Evolutionary conservation across 2,329 filamentous ascomycete species (phyloP).

Genomic region (Penicillium sp.): DNA sequence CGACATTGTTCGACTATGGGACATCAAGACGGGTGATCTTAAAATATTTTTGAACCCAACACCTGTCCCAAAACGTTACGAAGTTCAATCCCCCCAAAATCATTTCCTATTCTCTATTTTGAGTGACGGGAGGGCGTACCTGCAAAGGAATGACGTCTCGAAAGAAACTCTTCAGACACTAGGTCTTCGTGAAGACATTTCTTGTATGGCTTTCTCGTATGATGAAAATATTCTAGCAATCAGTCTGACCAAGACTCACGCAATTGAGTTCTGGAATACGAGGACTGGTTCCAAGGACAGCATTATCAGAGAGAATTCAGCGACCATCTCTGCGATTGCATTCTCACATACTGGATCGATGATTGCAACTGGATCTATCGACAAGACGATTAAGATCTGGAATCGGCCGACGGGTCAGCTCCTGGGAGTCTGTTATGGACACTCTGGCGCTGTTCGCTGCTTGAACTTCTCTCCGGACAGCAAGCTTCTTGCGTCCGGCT

Average conservation of each 20-base stretch:
- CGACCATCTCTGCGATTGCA: constrained; percentile 5
- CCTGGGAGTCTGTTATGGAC: background rate
- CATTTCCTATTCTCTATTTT: background rate
- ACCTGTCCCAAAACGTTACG: background rate
- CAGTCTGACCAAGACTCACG: background rate
- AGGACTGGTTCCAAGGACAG: background rate
- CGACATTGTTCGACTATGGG: background rate
- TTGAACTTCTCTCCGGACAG: constrained; percentile 7
- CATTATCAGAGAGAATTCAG: constrained; percentile 17
- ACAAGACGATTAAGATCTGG: constrained; percentile 3
- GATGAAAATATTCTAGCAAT: constrained; percentile 9
- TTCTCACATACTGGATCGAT: constrained; percentile 1
- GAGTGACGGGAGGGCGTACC: background rate
- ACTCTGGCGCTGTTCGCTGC: background rate
- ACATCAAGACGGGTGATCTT: background rate
- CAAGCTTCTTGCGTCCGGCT: constrained; percentile 6
- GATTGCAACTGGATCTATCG: background rate
- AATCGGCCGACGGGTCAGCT: background rate
- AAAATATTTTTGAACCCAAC: background rate
- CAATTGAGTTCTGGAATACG: background rate
- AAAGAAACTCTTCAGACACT: background rate
- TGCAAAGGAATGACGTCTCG: background rate
- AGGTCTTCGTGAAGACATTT: background rate
- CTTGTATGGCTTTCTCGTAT: background rate
- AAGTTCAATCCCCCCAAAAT: background rate